These are phyloP conservation scores for Aspergillus costaricaensis DNA, from an alignment of 2,329 filamentous ascomycete genomes.

Conservation along the genomic window DNA sequence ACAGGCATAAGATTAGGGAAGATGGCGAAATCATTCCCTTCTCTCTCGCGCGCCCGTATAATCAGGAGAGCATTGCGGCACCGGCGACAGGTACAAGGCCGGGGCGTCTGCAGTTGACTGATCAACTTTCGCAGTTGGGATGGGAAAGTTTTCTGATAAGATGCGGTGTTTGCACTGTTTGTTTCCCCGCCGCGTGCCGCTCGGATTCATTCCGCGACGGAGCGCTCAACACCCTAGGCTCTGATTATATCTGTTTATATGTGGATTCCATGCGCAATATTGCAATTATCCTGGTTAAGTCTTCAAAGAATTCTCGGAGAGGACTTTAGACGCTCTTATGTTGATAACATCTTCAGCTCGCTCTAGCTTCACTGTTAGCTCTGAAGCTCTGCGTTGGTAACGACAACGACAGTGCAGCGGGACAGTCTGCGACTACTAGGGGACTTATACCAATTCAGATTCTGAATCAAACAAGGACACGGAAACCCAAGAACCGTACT, in stretches of 20 bases:
- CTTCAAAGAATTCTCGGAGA: too few species aligned
- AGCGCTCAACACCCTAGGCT: neutral
- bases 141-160: slow-evolving; percentile 25
- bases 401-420: too few species aligned
- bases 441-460: too few species aligned
- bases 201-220: neutral
- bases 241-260: neutral
- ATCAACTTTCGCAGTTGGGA: neutral
- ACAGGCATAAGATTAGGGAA: slow-evolving; percentile 22
- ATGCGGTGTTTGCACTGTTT: slow-evolving; percentile 44
- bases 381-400: too few species aligned
- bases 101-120: neutral
- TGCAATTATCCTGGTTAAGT: too few species aligned
- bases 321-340: too few species aligned
- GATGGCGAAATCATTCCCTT: slow-evolving; percentile 28
- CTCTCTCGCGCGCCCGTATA: neutral
- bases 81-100: neutral
- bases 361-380: too few species aligned
- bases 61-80: neutral
- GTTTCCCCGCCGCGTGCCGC: slow-evolving; percentile 10
- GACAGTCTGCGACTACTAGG: too few species aligned
- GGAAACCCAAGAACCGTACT: too few species aligned
- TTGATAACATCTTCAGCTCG: too few species aligned
- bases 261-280: neutral
- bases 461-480: too few species aligned